Base-by-base conservation (phyloP, 2,329 filamentous ascomycete species). In the Rutstroemia sp. region DNA sequence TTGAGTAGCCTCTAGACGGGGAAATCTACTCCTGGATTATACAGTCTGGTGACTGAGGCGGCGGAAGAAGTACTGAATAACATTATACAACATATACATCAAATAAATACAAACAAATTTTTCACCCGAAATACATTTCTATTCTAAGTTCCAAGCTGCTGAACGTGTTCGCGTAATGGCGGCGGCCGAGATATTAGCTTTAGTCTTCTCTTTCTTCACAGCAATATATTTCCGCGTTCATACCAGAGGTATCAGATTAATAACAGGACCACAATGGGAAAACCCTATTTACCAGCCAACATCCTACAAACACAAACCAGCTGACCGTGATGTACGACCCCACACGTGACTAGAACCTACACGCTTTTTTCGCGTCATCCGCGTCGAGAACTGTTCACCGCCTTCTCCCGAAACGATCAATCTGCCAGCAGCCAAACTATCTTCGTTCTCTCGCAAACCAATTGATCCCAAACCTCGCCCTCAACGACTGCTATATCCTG, bases 321-420 rank as follows among this genome's bases (percentile, higher is more conserved):
- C 5, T 12, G 12, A 38, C 1, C 6, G 0, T 4, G 14, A 5
- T 30, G 37, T 39, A 21, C 38, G 51, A 49, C 14, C 7, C 10
- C 2, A 27, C 10, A 54, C 51, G 30, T 34, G 30, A 34, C 30
- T 34, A 10, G 3, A 34, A 34, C 9, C 30, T 34, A 34, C 30
- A 34, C 30, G 10, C 30, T 34, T 34, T 10, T 41, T 49, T 54
- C 52, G 44, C 52, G 52, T 54, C 23, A 41, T n/a, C 25, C 52
- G 44, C 44, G 23, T 49, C 38, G 25, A 23, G 42, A 16, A 10
- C 1, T 5, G 0, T 19, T 51, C 53, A 55, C 53, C 53, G 53
- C 53, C 53, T 55, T 4, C 18, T 25, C 27, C 12, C 51, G 48
- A 48, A 39, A 10, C 39, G 12, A 54, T 49, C 4, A 49, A 39